Conservation (phyloP, 2,329 filamentous ascomycete genomes). For the Colletotrichum lupini region DNA sequence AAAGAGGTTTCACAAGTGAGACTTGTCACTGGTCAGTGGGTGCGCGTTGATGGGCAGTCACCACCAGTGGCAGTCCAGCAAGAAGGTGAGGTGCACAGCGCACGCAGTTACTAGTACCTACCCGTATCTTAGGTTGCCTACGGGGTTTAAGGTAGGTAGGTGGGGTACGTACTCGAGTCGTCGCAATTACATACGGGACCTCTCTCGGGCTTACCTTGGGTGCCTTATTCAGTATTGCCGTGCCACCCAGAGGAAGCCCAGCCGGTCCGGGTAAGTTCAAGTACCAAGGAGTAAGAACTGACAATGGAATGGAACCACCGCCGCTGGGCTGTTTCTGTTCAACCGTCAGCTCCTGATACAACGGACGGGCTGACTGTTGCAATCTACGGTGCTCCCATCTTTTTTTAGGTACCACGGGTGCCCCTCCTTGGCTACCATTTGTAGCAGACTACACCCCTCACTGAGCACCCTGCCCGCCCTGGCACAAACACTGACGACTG, state of each 20-base stretch:
- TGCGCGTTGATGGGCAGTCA: not conserved
- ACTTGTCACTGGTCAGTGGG: slow-evolving; percentile 24
- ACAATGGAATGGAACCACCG: not conserved
- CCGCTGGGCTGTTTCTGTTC: slow-evolving; percentile 1
- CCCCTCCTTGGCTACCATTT: slow-evolving; percentile 23
- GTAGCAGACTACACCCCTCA: slow-evolving; percentile 5
- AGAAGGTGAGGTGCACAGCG: not conserved
- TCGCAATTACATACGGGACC: not conserved
- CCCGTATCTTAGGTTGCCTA: too few relatives aligned
- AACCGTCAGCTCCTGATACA: slow-evolving; percentile 7
- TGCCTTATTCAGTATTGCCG: not conserved
- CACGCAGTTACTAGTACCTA: not conserved
- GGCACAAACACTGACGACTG: not conserved
- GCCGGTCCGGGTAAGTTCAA: not conserved
- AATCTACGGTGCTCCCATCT: not conserved
- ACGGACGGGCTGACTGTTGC: not conserved
- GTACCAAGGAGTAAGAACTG: not conserved
- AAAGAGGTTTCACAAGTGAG: slow-evolving; percentile 27
- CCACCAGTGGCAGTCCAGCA: not conserved
- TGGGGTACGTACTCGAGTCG: not conserved
- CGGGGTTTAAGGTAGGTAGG: too few relatives aligned
- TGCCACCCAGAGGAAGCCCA: not conserved
- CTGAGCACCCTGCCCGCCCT: not conserved
- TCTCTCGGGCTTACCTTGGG: not conserved
- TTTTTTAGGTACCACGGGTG: slow-evolving; percentile 33